A percentile compares a stretch with the other conserved stretches of the same genome.
Evolutionary conservation across 352 stramenopile species (phyloP).

Genomic region (Pythium plurisporium): DNA sequence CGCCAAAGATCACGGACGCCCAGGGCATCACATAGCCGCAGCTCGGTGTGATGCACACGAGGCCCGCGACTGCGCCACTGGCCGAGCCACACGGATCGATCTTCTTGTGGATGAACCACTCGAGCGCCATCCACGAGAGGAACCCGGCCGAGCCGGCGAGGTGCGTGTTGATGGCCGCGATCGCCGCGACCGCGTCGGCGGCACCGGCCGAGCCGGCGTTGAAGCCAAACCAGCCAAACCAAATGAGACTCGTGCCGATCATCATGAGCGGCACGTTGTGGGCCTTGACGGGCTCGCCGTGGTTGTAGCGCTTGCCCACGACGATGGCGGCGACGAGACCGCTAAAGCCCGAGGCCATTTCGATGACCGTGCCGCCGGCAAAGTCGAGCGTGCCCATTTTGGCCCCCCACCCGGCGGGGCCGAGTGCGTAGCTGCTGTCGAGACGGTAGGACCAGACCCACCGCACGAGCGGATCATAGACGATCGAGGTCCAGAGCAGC

Average conservation of each 20-base stretch:
- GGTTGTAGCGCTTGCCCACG: conserved; percentile 70
- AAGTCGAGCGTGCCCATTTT: conserved; percentile 80
- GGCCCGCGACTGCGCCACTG: conserved; percentile 54
- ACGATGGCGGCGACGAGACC: conserved; percentile 64
- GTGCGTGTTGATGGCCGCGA: conserved; percentile 74
- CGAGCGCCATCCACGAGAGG: conserved; percentile 59
- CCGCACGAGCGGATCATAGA: conserved; percentile 81
- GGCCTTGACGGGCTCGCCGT: conserved; percentile 59
- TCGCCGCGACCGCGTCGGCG: conserved; percentile 58
- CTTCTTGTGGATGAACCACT: conserved; percentile 48
- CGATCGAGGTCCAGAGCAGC: conserved; percentile 69
- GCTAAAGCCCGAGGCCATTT: conserved; percentile 79
- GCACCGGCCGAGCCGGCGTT: conserved; percentile 60
- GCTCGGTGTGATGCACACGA: conserved; percentile 65
- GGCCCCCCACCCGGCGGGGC: conserved; percentile 53
- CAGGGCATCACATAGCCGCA: conserved; percentile 69
- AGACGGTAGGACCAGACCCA: conserved; percentile 81
- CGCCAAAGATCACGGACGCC: conserved; percentile 63
- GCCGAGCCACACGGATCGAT: conserved; percentile 61
- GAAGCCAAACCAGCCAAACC: conserved; percentile 86
- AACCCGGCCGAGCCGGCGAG: conserved; percentile 55
- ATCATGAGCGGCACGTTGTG: conserved; percentile 87
- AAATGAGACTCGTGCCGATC: conserved; percentile 70
- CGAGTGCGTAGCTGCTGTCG: conserved; percentile 40
- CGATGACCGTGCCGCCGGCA: conserved; percentile 79